Base-by-base conservation (phyloP, 768 basidiomycete species). In the Tricholoma hemisulphureum region DNA sequence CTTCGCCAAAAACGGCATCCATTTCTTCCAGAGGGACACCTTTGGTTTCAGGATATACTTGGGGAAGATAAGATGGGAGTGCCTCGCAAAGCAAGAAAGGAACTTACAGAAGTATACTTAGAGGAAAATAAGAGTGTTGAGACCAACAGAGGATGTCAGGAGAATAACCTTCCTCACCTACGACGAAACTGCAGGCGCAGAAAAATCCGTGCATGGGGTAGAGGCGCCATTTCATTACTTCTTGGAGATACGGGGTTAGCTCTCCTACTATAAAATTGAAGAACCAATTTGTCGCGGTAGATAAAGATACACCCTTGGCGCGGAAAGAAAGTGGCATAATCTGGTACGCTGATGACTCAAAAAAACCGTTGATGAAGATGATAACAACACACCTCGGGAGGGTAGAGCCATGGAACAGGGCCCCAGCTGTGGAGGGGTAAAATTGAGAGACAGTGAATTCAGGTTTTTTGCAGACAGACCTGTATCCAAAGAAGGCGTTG, bases 191-290 rank as follows among this genome's bases (percentile, higher is more conserved):
- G 66, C 90, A 87, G 8, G 83, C 83, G 69, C 93, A 94, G 73
- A 93, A 95, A 75, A 93, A 93, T 21, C 88, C 93, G 64, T 96
- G 94, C 93, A 98, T 95, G 0, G 93, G 92, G 74, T 98, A 97
- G 55, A 98, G 70, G 48, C 91, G 81, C 95, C 95, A 98, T 39
- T 81, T 82, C 63, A 98, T 96, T 20, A 82, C 71, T 58, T 95
- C 93, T 72, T 96, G 93, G 35, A 97, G 76, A 54, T 85, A 82
- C 1, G 95, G 95, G 0, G 95, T 98, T 26, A 85, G 78, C 69
- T 91, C 89, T 29, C 95, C 95, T 37, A 98, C 91, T 57, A 94
- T 72, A 72, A 88, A 96, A 71, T 95, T 95, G 78, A 92, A 92
- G n/a, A 80, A 80, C 86, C 84, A 89, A 64, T 90, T 91, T 7